Evolutionary conservation across 768 basidiomycete genomes (phyloP).

Genomic region (Boletus fagicola): DNA sequence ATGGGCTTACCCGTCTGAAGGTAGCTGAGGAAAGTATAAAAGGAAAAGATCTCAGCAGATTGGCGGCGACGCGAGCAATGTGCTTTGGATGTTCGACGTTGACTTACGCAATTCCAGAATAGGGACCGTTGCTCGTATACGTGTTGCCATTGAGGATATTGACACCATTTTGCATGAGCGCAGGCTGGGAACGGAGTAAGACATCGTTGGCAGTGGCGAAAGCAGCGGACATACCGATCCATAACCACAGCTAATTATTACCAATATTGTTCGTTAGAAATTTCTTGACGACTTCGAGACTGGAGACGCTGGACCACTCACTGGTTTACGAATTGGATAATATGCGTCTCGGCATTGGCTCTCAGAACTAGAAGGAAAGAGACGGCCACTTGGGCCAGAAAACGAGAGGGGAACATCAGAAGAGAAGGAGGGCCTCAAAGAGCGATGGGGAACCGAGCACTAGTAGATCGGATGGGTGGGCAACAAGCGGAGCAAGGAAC

Average conservation of each 20-base stretch:
- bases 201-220: background rate
- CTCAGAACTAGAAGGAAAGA: conserved; percentile 17
- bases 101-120: conserved; percentile 45
- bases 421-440: conserved; percentile 16
- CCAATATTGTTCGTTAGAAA: background rate
- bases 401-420: conserved; percentile 25
- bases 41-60: background rate
- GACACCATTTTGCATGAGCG: conserved; percentile 39
- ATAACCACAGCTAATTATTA: conserved; percentile 37
- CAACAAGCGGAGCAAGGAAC: background rate
- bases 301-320: conserved; percentile 21
- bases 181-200: conserved; percentile 30
- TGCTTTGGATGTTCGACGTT: background rate
- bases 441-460: conserved; percentile 10
- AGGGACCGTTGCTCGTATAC: conserved; percentile 36
- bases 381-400: conserved; percentile 23
- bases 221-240: conserved; percentile 34
- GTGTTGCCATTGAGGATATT: conserved; percentile 37
- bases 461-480: background rate
- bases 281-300: background rate
- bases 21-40: conserved; percentile 31
- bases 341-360: conserved; percentile 44
- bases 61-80: background rate
- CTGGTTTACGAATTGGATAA: conserved; percentile 47
- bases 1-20: conserved; percentile 41